Percentiles rank a stretch among this genome's conserved stretches.
These are phyloP conservation scores for Jacaranda copaia DNA, from an alignment of 257 asterid genomes.

Conservation along the genomic window DNA sequence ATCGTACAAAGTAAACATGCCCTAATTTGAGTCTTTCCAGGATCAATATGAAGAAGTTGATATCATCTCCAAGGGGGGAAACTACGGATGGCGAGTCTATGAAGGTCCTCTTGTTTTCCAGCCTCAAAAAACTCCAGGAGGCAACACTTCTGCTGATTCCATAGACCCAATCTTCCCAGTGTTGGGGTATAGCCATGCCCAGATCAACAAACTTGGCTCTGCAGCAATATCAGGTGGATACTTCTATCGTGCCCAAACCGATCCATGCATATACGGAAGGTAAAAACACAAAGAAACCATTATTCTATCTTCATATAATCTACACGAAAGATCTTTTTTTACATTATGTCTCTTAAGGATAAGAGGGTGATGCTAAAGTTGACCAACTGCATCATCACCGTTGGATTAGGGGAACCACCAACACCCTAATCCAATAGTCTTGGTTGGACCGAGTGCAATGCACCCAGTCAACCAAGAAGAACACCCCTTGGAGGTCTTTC, in stretches of 20 bases:
- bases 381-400: no score
- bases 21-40: slow-evolving; percentile 42
- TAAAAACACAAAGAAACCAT: slow-evolving; percentile 35
- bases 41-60: slow-evolving; percentile 90
- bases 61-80: slow-evolving; percentile 87
- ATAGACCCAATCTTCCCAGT: slow-evolving; percentile 79
- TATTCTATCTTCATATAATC: slow-evolving; percentile 19
- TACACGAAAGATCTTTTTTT: no score
- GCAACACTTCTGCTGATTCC: slow-evolving; percentile 60
- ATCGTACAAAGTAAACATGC: not conserved
- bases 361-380: no score
- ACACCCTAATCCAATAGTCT: no score
- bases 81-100: slow-evolving; percentile 88
- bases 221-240: slow-evolving; percentile 92
- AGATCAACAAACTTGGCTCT: slow-evolving; percentile 73
- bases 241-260: slow-evolving; percentile 79
- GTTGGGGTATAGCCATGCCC: slow-evolving; percentile 74
- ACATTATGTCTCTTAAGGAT: no score
- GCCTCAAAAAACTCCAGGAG: slow-evolving; percentile 63
- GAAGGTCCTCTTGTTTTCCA: slow-evolving; percentile 74
- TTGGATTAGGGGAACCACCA: no score
- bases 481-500: no score
- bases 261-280: slow-evolving; percentile 95
- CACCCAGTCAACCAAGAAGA: no score
- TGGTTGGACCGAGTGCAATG: no score